These are phyloP conservation scores for Cetradonia linearis DNA, from an alignment of 495 filamentous ascomycete genomes.

Conservation along the genomic window DNA sequence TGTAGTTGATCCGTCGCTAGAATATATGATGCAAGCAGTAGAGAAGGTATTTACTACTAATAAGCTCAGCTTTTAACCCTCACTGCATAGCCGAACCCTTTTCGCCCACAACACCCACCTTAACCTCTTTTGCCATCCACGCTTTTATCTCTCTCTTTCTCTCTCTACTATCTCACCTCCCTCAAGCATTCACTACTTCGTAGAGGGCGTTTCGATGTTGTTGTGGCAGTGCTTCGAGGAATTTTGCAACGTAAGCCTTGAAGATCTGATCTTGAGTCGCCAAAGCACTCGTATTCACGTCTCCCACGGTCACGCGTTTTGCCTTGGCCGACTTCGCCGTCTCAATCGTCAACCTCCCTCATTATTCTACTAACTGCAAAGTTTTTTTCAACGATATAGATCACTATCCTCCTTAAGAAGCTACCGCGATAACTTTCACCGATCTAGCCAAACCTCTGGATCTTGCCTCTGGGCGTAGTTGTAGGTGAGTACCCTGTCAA, in stretches of 20 bases:
- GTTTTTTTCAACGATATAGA: neutral
- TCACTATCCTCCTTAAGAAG: neutral
- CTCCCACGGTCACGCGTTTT: neutral
- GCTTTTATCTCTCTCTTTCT: neutral
- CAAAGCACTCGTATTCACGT: neutral
- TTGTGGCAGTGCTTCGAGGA: neutral
- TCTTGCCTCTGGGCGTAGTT: neutral
- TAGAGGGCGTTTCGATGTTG: neutral
- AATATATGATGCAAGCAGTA: neutral
- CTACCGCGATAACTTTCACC: neutral
- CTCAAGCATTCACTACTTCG: neutral
- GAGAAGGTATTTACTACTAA: conserved; percentile 5
- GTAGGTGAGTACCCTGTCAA: neutral
- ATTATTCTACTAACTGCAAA: neutral
- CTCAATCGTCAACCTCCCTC: neutral
- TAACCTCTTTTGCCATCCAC: neutral
- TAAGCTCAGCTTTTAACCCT: neutral
- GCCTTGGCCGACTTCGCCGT: neutral
- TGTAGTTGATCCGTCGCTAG: neutral
- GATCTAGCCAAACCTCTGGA: neutral
- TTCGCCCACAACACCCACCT: neutral
- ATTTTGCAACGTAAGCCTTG: neutral
- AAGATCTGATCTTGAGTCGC: neutral
- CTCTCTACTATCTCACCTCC: neutral
- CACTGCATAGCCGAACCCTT: neutral